Evolutionary conservation across 306 rosid species (phyloP).

Genomic region (Quercus suber): DNA sequence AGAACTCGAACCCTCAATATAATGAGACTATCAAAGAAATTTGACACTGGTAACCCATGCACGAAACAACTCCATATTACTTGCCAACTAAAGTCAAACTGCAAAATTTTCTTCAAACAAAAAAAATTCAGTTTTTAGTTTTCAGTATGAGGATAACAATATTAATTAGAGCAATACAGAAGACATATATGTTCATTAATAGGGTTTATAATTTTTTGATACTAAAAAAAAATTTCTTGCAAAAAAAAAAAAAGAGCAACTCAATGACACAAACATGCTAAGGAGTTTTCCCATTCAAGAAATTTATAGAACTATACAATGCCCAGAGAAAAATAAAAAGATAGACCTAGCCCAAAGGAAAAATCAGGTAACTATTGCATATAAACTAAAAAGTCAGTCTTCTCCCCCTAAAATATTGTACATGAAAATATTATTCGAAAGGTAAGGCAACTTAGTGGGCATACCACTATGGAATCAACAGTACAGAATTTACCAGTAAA

Average conservation of each 20-base stretch:
- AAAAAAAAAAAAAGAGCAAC: not conserved
- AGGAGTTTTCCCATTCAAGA: not conserved
- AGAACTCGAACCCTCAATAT: not conserved
- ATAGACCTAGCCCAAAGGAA: not conserved
- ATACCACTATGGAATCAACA: conserved; percentile 7
- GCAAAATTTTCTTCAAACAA: conserved; percentile 29
- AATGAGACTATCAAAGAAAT: no score
- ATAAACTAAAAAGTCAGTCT: conserved; percentile 51
- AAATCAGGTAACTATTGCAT: conserved; percentile 4
- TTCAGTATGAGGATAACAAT: not conserved
- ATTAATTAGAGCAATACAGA: not conserved
- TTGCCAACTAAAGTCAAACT: conserved; percentile 74
- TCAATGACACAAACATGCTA: not conserved
- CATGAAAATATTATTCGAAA: not conserved
- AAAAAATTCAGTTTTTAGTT: conserved; percentile 11
- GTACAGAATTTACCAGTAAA: conserved; percentile 7
- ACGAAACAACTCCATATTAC: conserved; percentile 66
- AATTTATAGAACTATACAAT: not conserved
- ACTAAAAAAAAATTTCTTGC: not conserved
- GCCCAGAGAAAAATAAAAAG: not conserved
- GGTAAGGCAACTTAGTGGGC: conserved; percentile 2
- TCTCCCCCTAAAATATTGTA: conserved; percentile 61
- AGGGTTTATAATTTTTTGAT: not conserved
- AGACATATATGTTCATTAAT: not conserved
- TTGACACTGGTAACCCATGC: conserved; percentile 64